Evolutionary conservation across 2,329 filamentous ascomycete species (phyloP), one percentile per base, ranked within the genome.

Genomic region (Trichoderma koningii): DNA sequence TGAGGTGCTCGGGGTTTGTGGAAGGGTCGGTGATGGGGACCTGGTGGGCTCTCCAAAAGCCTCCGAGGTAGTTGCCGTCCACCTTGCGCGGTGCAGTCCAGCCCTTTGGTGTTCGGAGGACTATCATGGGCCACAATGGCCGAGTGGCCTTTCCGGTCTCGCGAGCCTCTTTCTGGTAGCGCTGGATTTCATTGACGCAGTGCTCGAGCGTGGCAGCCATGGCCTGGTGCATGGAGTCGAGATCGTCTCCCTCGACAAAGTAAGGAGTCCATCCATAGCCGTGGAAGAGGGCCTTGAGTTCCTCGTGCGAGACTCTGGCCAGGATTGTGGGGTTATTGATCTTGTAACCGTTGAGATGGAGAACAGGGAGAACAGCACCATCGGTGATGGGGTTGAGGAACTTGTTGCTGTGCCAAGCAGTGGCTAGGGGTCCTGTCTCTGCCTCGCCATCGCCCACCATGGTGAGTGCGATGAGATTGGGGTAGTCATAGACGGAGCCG

Each of bases 281-380:
- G 48, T 85, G 68, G 76, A 93, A 90, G 19, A 93, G 80, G 26
- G 82, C 79, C 70, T 87, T 83, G 6, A 93, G 81, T 76, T 93
- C 90, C 67, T 89, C 85, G 74, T 92, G 89, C 50, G 85, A 85
- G 72, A 93, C 89, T 69, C 90, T 86, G 15, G 90, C 87, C 17
- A 93, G 83, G 0, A 93, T 73, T 5, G 87, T 93, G 9, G 89
- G 89, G 76, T 92, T 91, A 80, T 91, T 91, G 80, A 93, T 93
- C 81, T 93, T 93, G 83, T 93, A 93, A 53, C 90, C 90, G 71
- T 93, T 93, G 41, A 93, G 81, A 75, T 93, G 89, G 12, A 93
- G 82, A 6, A 93, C 87, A 0, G 90, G 90, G 1, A 93, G 81
- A 7, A 93, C 90, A 44, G 89, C 90, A 34, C 90, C 90, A 71